phyloP scores from a whole-genome alignment of 1,284 basidiomycete species.

The Tilletia walkeri region DNA sequence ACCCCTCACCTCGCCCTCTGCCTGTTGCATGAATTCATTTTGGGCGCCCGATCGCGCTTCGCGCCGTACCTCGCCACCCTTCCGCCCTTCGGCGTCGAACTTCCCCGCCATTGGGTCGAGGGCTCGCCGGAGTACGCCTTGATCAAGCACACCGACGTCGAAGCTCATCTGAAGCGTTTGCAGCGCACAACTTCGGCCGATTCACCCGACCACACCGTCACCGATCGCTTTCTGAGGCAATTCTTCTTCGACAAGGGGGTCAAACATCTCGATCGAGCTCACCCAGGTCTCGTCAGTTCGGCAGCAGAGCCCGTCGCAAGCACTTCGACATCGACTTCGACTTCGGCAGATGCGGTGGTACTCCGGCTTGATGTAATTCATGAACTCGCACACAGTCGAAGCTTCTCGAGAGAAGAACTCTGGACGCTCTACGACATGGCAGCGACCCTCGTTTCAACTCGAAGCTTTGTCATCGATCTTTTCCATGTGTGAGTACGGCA shows the following conservation, averaged over 20 bases:
- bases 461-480: conserved; percentile 47
- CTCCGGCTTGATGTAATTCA: not conserved
- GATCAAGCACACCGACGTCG: conserved; percentile 33
- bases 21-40: conserved; percentile 36
- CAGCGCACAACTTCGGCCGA: conserved; percentile 8
- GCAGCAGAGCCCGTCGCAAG: not conserved
- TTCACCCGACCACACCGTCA: not conserved
- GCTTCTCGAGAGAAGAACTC: conserved; percentile 15
- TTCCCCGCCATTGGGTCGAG: conserved; percentile 26
- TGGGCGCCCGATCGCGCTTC: conserved; percentile 30
- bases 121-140: not conserved
- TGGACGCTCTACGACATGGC: conserved; percentile 28
- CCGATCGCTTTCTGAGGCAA: conserved; percentile 6
- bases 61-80: conserved; percentile 33
- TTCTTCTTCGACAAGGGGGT: conserved; percentile 33
- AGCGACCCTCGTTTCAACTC: conserved; percentile 40
- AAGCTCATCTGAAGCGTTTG: conserved; percentile 6
- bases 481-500: conserved; percentile 31
- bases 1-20: conserved; percentile 35
- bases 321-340: conserved; percentile 23
- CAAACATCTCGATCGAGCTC: conserved; percentile 25
- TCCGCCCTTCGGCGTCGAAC: conserved; percentile 24
- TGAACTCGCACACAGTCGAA: not conserved
- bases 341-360: not conserved
- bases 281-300: conserved; percentile 21